Evolutionary conservation across 495 filamentous ascomycete species (phyloP), one percentile per base, ranked within the genome.

Genomic region (Penicillium malachiteum): DNA sequence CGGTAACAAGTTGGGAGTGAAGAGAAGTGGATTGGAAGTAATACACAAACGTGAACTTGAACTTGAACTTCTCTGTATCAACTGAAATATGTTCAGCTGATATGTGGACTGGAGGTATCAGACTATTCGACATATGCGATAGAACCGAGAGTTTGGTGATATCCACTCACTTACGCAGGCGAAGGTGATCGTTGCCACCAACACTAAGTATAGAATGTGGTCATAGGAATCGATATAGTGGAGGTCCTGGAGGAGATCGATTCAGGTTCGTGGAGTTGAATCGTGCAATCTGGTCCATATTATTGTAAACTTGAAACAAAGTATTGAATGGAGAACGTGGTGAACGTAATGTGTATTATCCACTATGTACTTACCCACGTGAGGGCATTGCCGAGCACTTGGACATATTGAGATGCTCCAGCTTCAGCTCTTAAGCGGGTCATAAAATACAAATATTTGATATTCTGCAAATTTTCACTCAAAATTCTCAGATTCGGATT

Each of bases 181-280:
- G n/a, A 7, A 41, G 35, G 34, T 30, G 35, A 26, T 40, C 11
- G 14, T 50, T 31, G 48, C 48, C 48, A 50, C 48, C 48, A n/a
- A n/a, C 14, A n/a, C 26, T 12, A 39, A 10, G 47, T 13, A 32
- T n/a, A 34, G 30, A 26, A 37, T 10, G 9, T 10, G n/a, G n/a
- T n/a, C n/a, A n/a, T n/a, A 37, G 34, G 8, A 37, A 37, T 13
- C 34, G 34, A 37, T 37, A 37, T 13, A 37, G 34, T 37, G 34
- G 34, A 34, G n/a, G n/a, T 13, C 2, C 2, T 37, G 34, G 34
- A 37, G 14, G 47, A 18, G 46, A 48, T 48, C 46, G 46, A 16
- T 17, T n/a, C n/a, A n/a, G n/a, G n/a, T n/a, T 16, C 33, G 47
- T 49, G 45, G 45, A 48, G 21, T 26, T 4, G 21, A 1, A 26